Evolutionary conservation across 2,329 filamentous ascomycete genomes (phyloP), one percentile per base, ranked within the genome.

Genomic region (Microcyclosporella mali): DNA sequence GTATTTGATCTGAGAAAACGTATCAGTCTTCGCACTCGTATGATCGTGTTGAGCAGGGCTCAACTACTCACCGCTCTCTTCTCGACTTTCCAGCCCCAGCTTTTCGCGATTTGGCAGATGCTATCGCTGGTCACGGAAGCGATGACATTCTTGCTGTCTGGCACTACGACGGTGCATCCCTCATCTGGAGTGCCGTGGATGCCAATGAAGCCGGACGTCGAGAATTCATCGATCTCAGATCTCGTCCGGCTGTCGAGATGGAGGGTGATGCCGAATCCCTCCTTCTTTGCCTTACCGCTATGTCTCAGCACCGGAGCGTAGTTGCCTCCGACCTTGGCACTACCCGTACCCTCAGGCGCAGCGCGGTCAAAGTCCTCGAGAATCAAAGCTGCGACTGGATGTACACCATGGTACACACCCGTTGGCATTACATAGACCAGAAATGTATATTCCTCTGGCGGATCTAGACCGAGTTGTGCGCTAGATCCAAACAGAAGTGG

Each of bases 251-350:
- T 92, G 68, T 97, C 92, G 41, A 97, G 71, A 64, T 97, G 90
- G 58, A 97, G 73, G 2, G 90, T 97, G 60, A 97, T 97, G n/a
- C 87, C 89, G 60, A 78, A 97, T 25, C 90, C 90, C 46, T 87
- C 78, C 14, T 73, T 70, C 45, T 83, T 73, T 1, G 92, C 90
- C 59, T 78, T 82, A 57, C 94, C 88, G 60, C 86, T 94, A 75
- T 87, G 88, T 43, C 85, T 75, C 58, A 97, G 68, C 4, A 97
- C 90, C 2, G 90, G 90, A 8, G 89, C 90, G 62, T 97, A 97
- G 70, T 97, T 97, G 11, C 90, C 92, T 18, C 92, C 90, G 2
- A 97, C 77, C 70, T 97, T 97, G n/a, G 88, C 90, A 49, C 80
- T 82, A 0, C 90, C 90, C 0, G 86, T 94, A 1, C 90, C 90